Evolutionary conservation across 2,329 filamentous ascomycete genomes (phyloP).

Genomic region (Aspergillus bombycis): DNA sequence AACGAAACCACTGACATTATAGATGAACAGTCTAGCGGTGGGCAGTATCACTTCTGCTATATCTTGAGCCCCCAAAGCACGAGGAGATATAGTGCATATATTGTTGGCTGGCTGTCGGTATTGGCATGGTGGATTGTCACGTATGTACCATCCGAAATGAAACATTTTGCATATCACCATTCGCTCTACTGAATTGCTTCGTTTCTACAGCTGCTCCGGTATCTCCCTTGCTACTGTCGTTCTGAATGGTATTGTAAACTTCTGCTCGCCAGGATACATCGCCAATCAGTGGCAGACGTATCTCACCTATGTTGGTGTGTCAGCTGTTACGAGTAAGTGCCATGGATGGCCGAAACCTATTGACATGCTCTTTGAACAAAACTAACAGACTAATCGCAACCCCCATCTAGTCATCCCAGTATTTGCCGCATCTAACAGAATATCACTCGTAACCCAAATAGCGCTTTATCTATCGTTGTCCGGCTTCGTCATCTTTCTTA

Average conservation of each 20-base stretch:
- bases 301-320: slow-evolving; percentile 17
- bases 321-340: slow-evolving; percentile 11
- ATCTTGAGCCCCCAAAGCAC: slow-evolving; percentile 17
- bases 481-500: slow-evolving; percentile 8
- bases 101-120: slow-evolving; percentile 23
- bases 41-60: slow-evolving; percentile 23
- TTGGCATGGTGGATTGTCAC: slow-evolving; percentile 22
- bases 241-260: slow-evolving; percentile 15
- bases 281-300: slow-evolving; percentile 25
- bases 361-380: background rate
- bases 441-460: slow-evolving; percentile 3
- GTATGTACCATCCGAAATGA: background rate
- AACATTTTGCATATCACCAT: background rate
- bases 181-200: background rate
- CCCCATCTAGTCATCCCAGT: slow-evolving; percentile 12
- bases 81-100: slow-evolving; percentile 18
- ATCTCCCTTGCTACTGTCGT: slow-evolving; percentile 16
- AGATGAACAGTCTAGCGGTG: background rate
- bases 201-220: slow-evolving; percentile 11
- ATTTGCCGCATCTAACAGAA: slow-evolving; percentile 10
- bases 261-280: slow-evolving; percentile 16
- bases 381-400: background rate
- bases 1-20: background rate
- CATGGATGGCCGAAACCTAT: background rate
- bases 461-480: slow-evolving; percentile 7